Evolutionary conservation across 257 asterid species (phyloP), one percentile per base, ranked within the genome.

Genomic region (Paraleonurus japonicus): DNA sequence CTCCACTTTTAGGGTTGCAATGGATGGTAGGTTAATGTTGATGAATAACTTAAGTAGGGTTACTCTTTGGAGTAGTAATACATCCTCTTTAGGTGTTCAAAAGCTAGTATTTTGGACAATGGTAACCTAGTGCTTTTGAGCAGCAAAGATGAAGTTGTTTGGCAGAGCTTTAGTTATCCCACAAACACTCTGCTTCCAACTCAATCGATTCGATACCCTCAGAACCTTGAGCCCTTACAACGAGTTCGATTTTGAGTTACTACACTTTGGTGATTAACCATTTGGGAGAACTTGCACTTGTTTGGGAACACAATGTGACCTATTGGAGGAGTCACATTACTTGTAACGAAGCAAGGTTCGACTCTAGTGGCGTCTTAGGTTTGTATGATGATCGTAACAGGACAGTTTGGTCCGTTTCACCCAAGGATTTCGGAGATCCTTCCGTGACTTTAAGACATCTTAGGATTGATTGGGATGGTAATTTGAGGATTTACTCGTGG

Each of bases 281-380:
- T 50, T 30, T 43, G 2, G 90, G 92, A 0, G 90, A 79, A 47
- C 90, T 88, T 19, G 75, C 62, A 15, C 92, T 88, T 12, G 77
- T 78, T 27, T 88, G 95, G 95, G 87, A 88, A 69, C 88, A 82
- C 76, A 86, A 88, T 81, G 92, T 88, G 76, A 88, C 95, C 51
- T 88, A 88, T 75, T 88, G 95, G 95, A 84, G 81, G 69, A 86
- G 87, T 57, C 79, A 39, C 9, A 9, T 73, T 51, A 73, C 77
- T 65, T 84, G 87, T 5, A 82, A 60, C 7, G 84, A 74, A 57
- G 92, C 88, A 0, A 79, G 81, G 51, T 84, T 88, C 47, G 83
- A 80, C 13, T 55, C 80, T 17, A 59, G 35, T 12, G 95, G 95
- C 16, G 72, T 84, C 64, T 75, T 88, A 16, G 92, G 88, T 13